Evolutionary conservation across 1,139 yeast species (phyloP).

Genomic region (Pichia sp.): DNA sequence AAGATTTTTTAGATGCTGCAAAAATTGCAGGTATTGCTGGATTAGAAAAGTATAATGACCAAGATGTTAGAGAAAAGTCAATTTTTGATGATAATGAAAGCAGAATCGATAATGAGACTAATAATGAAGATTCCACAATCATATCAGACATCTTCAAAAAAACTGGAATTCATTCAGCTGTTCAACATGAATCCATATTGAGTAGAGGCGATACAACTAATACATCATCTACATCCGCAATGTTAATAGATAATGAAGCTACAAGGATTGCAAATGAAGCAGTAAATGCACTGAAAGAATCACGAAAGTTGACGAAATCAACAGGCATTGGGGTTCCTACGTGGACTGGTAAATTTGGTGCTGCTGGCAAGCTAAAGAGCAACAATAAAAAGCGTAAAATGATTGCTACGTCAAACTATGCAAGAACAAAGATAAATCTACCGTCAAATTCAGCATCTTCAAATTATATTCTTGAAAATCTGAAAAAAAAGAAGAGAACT

Average conservation of each 20-base stretch:
- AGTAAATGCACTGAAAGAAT: slow-evolving; percentile 60
- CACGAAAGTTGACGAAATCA: slow-evolving; percentile 57
- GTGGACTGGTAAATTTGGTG: slow-evolving; percentile 92
- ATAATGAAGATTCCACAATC: slow-evolving; percentile 50
- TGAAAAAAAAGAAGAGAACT: slow-evolving; percentile 24
- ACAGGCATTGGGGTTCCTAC: slow-evolving; percentile 81
- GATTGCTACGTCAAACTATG: not conserved
- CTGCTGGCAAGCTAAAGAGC: slow-evolving; percentile 47
- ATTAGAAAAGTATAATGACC: slow-evolving; percentile 43
- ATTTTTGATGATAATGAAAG: slow-evolving; percentile 20
- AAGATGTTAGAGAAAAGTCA: slow-evolving; percentile 29
- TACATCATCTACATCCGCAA: slow-evolving; percentile 14
- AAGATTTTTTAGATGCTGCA: slow-evolving; percentile 46
- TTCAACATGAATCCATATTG: slow-evolving; percentile 75
- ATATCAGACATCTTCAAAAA: slow-evolving; percentile 70
- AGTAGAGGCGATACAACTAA: slow-evolving; percentile 36
- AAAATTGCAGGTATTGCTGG: slow-evolving; percentile 48
- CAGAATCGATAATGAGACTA: not conserved
- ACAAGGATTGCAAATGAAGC: slow-evolving; percentile 70
- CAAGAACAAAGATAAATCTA: no score
- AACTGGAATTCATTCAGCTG: slow-evolving; percentile 67
- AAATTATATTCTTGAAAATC: slow-evolving; percentile 32
- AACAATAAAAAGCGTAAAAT: not conserved
- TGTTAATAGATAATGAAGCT: slow-evolving; percentile 69
- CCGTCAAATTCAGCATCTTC: slow-evolving; percentile 21